Percentiles rank a stretch among this genome's conserved stretches.
Conservation (phyloP, 768 basidiomycete species). For the Suillus fuscotomentosus region DNA sequence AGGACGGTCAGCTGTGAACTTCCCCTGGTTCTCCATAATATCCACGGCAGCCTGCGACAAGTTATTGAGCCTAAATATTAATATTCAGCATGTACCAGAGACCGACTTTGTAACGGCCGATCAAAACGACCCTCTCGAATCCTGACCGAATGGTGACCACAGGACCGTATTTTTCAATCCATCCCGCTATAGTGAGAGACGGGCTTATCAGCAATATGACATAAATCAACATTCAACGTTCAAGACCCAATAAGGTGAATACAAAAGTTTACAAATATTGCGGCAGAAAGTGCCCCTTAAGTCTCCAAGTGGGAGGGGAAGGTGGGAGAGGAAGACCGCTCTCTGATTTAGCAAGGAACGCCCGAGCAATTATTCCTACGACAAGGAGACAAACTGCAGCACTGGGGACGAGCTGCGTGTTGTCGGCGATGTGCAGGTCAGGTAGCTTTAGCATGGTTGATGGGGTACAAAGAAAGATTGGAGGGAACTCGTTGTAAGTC, state of each 20-base stretch:
- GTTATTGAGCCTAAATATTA: not conserved
- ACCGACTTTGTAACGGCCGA: not conserved
- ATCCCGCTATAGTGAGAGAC: not conserved
- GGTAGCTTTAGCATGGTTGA: not conserved
- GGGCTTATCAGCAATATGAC: not conserved
- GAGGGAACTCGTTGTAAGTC: not conserved
- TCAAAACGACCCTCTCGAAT: not conserved
- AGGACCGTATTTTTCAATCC: not conserved
- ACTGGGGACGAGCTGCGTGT: not conserved
- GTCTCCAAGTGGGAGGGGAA: not conserved
- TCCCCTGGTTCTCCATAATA: slow-evolving; percentile 43
- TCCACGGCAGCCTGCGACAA: slow-evolving; percentile 46
- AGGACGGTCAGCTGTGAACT: slow-evolving; percentile 40
- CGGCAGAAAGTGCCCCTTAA: not conserved
- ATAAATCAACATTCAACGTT: not conserved
- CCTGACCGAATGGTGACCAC: not conserved
- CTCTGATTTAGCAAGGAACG: not conserved
- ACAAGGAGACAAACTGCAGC: not conserved
- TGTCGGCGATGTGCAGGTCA: not conserved
- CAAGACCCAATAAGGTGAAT: not conserved
- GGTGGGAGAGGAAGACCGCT: not conserved
- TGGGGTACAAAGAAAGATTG: not conserved
- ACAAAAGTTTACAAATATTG: not conserved
- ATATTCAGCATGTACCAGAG: not conserved
- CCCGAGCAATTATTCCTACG: not conserved